Evolutionary conservation across 2,329 filamentous ascomycete species (phyloP).

Genomic region (Colletotrichum lupini): DNA sequence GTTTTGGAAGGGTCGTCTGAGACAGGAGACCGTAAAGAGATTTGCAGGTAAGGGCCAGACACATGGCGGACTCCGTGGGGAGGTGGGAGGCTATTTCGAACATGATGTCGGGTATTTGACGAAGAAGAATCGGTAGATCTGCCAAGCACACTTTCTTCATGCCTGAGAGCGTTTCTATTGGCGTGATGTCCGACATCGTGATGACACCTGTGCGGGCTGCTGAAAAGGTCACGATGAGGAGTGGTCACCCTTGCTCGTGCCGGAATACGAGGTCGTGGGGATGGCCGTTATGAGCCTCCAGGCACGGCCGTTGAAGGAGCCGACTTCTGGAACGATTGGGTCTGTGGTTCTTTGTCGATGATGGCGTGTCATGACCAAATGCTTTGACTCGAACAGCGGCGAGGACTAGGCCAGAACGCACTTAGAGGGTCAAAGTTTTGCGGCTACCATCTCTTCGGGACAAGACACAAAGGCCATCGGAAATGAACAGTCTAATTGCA

Average conservation of each 20-base stretch:
- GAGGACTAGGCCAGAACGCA: not conserved
- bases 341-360: not conserved
- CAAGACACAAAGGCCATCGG: not conserved
- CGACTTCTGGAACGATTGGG: not conserved
- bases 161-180: not conserved
- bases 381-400: not conserved
- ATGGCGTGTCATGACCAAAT: not conserved
- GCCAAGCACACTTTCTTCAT: not conserved
- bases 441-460: not conserved
- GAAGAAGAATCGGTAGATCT: slow-evolving; percentile 2
- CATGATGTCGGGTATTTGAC: slow-evolving; percentile 22
- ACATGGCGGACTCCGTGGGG: slow-evolving; percentile 20
- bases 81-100: slow-evolving; percentile 30
- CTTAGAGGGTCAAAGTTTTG: not conserved
- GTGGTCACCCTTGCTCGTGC: too few relatives aligned
- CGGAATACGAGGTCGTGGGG: not conserved
- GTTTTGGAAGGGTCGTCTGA: not conserved
- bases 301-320: not conserved
- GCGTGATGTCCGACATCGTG: not conserved
- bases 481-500: not conserved
- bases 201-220: not conserved
- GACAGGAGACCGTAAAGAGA: slow-evolving; percentile 25
- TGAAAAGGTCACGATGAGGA: not conserved
- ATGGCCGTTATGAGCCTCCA: not conserved
- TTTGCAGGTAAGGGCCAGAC: slow-evolving; percentile 26